Percentiles rank a stretch among this genome's conserved stretches.
Conservation (phyloP, 2,329 filamentous ascomycete species). For the Leptographium procerum region DNA sequence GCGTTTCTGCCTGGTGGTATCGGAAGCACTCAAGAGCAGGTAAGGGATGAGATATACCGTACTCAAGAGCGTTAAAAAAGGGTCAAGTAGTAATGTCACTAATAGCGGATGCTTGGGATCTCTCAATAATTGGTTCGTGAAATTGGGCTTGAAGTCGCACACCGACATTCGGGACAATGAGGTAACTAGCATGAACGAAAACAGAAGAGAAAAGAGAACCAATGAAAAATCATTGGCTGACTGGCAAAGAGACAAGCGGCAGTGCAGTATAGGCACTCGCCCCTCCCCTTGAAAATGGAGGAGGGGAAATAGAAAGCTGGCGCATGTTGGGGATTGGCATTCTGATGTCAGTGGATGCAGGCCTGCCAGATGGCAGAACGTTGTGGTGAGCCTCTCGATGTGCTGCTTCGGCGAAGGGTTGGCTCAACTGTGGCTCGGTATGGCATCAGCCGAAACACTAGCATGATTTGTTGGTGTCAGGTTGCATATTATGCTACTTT, state of each 20-base stretch:
- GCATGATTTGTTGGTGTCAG: not conserved
- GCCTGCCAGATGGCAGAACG: not conserved
- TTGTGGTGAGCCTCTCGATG: not conserved
- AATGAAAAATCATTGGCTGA: no score
- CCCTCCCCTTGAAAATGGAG: no score
- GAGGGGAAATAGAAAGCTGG: no score
- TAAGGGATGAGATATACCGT: no score
- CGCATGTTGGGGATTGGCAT: not conserved
- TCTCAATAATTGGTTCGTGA: no score
- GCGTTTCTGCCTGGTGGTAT: not conserved
- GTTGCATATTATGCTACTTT: not conserved
- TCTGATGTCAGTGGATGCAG: not conserved
- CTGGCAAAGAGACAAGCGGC: no score
- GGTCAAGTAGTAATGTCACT: not conserved
- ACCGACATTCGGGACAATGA: no score
- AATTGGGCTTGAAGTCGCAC: no score
- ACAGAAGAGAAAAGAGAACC: no score
- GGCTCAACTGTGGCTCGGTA: not conserved
- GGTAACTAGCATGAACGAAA: no score
- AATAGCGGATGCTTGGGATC: no score
- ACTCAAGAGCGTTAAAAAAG: not conserved
- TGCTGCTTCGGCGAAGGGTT: not conserved
- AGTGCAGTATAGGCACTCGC: no score
- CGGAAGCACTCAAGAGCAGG: not conserved
- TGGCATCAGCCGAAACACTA: not conserved